Percentiles rank a stretch among this genome's conserved stretches.
phyloP scores from a whole-genome alignment of 2,329 filamentous ascomycete species.

The Aspergillus tanneri region DNA sequence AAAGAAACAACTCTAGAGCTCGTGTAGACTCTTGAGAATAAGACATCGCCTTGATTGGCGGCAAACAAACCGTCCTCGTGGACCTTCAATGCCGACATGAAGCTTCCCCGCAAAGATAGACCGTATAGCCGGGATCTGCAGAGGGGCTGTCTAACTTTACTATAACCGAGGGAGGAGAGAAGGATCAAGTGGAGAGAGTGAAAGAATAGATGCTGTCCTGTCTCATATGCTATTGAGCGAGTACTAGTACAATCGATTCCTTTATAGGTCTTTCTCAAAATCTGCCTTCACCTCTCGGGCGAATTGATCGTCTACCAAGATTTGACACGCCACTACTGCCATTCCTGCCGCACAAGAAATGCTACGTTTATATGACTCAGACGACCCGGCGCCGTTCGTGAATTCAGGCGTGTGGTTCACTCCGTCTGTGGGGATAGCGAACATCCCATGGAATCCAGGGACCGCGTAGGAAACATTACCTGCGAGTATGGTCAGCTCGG shows the following conservation, averaged over 20 bases:
- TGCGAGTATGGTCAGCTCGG: conserved; percentile 27
- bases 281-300: conserved; percentile 27
- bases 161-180: not conserved
- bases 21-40: no score
- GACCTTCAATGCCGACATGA: not conserved
- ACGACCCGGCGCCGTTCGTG: conserved; percentile 52
- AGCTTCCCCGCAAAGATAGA: conserved; percentile 1
- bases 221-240: no score
- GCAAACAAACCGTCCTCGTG: not conserved
- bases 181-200: not conserved
- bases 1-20: not conserved
- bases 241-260: no score
- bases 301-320: conserved; percentile 29
- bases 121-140: not conserved
- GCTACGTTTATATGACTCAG: conserved; percentile 48
- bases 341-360: conserved; percentile 31
- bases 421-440: conserved; percentile 47
- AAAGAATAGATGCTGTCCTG: no score
- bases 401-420: conserved; percentile 57
- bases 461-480: conserved; percentile 47
- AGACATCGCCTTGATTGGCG: no score
- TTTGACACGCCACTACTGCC: conserved; percentile 32
- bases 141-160: not conserved
- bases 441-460: conserved; percentile 38
- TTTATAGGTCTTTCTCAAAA: conserved; percentile 20